Evolutionary conservation across 768 basidiomycete species (phyloP).

Genomic region (Lyophyllum atratum): DNA sequence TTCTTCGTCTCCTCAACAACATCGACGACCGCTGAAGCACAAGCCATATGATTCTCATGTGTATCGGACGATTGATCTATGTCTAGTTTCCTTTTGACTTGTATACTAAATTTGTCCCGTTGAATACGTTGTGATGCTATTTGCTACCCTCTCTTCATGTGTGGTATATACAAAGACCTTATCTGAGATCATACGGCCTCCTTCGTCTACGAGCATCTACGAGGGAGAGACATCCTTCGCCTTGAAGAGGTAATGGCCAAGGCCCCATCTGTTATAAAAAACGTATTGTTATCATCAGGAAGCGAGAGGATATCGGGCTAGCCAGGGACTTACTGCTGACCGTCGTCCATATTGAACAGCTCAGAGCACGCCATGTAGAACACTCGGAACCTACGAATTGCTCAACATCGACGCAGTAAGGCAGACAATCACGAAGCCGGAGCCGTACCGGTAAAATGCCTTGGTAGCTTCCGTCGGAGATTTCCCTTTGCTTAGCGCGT

Average conservation of each 20-base stretch:
- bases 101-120: background rate
- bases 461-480: conserved; percentile 53
- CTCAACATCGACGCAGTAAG: background rate
- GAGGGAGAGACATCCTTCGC: conserved; percentile 19
- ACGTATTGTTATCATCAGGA: background rate
- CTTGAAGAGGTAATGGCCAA: conserved; percentile 59
- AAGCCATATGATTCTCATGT: background rate
- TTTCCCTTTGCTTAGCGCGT: conserved; percentile 48
- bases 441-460: conserved; percentile 51
- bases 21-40: conserved; percentile 45
- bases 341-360: conserved; percentile 60
- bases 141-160: background rate
- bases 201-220: too few relatives aligned
- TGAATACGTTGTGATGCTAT: background rate
- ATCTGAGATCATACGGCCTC: too few relatives aligned
- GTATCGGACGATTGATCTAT: background rate
- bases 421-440: background rate
- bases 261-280: conserved; percentile 53
- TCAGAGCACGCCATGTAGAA: conserved; percentile 76
- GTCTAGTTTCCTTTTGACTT: background rate
- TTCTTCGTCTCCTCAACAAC: conserved; percentile 78
- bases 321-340: conserved; percentile 54
- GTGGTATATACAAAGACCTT: conserved; percentile 1
- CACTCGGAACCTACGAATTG: conserved; percentile 54
- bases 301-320: background rate